Base-by-base conservation (phyloP, 257 asterid species). In the Dorcoceras hygrometricum region DNA sequence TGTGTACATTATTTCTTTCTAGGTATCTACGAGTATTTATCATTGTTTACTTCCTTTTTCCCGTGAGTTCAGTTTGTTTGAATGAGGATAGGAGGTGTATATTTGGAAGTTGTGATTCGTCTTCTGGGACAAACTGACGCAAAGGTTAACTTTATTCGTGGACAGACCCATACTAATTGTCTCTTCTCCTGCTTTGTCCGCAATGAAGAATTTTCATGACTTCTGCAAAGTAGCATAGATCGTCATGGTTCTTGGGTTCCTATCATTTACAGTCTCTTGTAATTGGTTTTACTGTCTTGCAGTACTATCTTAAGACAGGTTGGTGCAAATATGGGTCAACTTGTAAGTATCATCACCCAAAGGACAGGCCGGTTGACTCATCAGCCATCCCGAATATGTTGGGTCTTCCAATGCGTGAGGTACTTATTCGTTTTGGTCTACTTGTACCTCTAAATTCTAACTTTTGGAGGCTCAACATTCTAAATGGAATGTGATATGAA, bases 331-430 rank as follows among this genome's bases (percentile, higher is more conserved):
- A 78, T 63, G 95, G 95, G 43, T 72, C 82, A 8, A 68, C 85
- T 9, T 87, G 95, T 77, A 85, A 77, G 80, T 87, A 83, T 71
- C 85, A 87, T 78, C 95, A 87, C 63, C 95, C 95, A 6, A 84
- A 77, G 80, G 79, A 83, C 39, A 76, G 80, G 79, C 81, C 28
- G 59, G 63, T 68, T n/a, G 88, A 69, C 63, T 66, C 68, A 20
- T 68, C 67, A 51, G 76, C 72, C 59, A 20, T 69, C 50, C 63
- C 82, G 78, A 87, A 87, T 69, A 57, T 71, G 20, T 61, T 81
- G 73, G 95, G 95, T 71, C 79, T 87, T 20, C 95, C 95, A 43
- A 81, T 87, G 85, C 91, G 95, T 32, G 81, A 85, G 95, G 95
- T 85, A 71, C 75, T 62, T 69, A 71, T 69, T 70, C 51, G 64